These are phyloP conservation scores for Waltergamsia citrina DNA, from an alignment of 2,329 filamentous ascomycete species.

Conservation along the genomic window DNA sequence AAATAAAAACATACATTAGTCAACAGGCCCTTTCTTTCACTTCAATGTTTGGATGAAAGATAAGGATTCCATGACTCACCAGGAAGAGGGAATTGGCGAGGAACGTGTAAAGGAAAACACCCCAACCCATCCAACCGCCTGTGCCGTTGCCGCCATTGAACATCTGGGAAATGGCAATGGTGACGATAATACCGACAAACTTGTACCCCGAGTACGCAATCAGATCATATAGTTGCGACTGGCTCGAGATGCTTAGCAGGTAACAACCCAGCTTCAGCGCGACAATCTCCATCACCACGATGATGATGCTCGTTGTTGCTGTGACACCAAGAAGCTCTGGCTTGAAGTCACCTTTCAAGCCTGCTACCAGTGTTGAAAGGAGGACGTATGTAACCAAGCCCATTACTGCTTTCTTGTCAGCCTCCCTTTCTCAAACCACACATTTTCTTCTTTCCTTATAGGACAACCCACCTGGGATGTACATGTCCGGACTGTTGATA, in stretches of 20 bases:
- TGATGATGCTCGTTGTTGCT: slow-evolving; percentile 71
- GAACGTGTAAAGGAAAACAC: slow-evolving; percentile 84
- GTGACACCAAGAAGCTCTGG: slow-evolving; percentile 89
- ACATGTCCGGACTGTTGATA: slow-evolving; percentile 98
- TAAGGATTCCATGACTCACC: slow-evolving; percentile 57
- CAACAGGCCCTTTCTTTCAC: neutral
- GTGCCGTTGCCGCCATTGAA: slow-evolving; percentile 72
- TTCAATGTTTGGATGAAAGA: neutral
- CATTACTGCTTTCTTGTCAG: slow-evolving; percentile 55
- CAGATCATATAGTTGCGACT: slow-evolving; percentile 85
- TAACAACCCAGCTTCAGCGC: slow-evolving; percentile 89
- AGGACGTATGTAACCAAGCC: slow-evolving; percentile 96
- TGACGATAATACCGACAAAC: slow-evolving; percentile 93
- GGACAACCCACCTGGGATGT: slow-evolving; percentile 59
- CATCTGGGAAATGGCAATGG: slow-evolving; percentile 69
- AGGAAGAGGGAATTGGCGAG: slow-evolving; percentile 91
- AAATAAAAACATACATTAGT: too few species aligned
- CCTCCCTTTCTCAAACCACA: neutral
- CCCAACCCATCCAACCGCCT: slow-evolving; percentile 82
- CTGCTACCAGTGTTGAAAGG: slow-evolving; percentile 81
- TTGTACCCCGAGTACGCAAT: slow-evolving; percentile 98
- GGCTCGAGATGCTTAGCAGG: slow-evolving; percentile 85
- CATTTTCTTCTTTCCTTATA: neutral
- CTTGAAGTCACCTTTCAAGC: slow-evolving; percentile 83
- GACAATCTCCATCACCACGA: slow-evolving; percentile 83